phyloP scores from a whole-genome alignment of 345 rosid species.

The Ailanthus altissimus region DNA sequence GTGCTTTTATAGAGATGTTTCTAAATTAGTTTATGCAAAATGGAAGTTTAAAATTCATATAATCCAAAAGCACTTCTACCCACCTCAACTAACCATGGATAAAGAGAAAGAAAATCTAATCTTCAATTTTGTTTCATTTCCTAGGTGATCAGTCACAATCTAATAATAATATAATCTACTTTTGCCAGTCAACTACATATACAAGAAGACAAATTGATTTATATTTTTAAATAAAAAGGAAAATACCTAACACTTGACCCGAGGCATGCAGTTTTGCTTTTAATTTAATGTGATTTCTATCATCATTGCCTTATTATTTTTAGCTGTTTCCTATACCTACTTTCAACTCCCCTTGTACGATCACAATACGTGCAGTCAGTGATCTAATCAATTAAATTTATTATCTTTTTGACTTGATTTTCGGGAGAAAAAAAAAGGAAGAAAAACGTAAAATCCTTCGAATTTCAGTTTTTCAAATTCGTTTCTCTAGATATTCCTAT shows the following conservation, averaged over 20 bases:
- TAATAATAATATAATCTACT: constrained; percentile 10
- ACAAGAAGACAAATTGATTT: constrained; percentile 22
- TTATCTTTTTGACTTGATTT: background rate
- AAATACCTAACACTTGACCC: constrained; percentile 1
- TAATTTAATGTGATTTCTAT: constrained; percentile 29
- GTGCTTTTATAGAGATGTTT: background rate
- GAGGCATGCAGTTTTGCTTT: constrained; percentile 9
- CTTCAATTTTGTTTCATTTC: constrained; percentile 36
- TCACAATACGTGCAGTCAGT: constrained; percentile 13
- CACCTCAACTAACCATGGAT: constrained; percentile 5
- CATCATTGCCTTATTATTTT: constrained; percentile 63
- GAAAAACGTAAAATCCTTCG: background rate
- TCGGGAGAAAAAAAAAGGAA: too few species aligned
- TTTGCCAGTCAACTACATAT: constrained; percentile 21
- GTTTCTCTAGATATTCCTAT: background rate
- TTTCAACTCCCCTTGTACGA: constrained; percentile 23
- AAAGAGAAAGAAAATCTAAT: background rate
- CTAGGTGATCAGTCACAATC: constrained; percentile 35
- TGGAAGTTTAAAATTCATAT: background rate
- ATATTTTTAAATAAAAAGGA: background rate
- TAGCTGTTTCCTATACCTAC: constrained; percentile 24
- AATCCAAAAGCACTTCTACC: constrained; percentile 11
- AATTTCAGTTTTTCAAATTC: background rate
- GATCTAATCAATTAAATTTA: background rate
- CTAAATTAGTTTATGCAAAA: background rate